Evolutionary conservation across 2,329 filamentous ascomycete species (phyloP), one percentile per base, ranked within the genome.

Genomic region (Orbilia blumenaviensis): DNA sequence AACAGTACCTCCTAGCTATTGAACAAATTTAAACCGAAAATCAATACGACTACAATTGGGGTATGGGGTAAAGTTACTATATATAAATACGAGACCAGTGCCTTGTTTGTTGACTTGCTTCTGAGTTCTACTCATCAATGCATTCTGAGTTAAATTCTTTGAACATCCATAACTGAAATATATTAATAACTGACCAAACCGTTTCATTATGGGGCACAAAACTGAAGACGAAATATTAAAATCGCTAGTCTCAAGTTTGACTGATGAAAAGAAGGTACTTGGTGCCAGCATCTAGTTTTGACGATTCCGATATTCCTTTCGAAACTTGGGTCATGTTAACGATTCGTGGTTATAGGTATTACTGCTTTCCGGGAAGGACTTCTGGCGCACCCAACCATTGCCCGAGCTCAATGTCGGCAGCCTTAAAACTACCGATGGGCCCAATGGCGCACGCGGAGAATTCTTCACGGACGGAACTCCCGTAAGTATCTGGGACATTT

Each of bases 331-430:
- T 9, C 9, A 36, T 32, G 18, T 29, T 6, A 38, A 42, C 3
- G 18, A 16, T 14, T 50, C 16, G 12, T 54, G 21, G 12, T 2
- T 56, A 25, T 27, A 79, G 48, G 72, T 79, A 42, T 68, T 67
- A 3, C 54, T 79, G 1, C 77, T 79, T 18, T 66, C 77, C 0
- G 78, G 78, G 1, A 77, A 77, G 12, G 74, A 92, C 81, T 91
- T 91, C 80, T 92, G 90, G 90, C 88, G 90, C 78, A 91, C 89
- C 1, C 88, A 86, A 71, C 82, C 88, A 0, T 87, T 92, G 61
- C 86, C 87, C 2, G 85, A 87, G 36, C 42, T 63, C 6, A 69
- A 67, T 14, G 77, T 79, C 44, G 77, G 74, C 23, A 61, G 74
- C 21, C 62, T 79, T 29, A 78, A 78, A 50, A 78, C 78, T 14